Evolutionary conservation across 441 rosid genomes (phyloP).

Genomic region (Hypseocharis bilobata): DNA sequence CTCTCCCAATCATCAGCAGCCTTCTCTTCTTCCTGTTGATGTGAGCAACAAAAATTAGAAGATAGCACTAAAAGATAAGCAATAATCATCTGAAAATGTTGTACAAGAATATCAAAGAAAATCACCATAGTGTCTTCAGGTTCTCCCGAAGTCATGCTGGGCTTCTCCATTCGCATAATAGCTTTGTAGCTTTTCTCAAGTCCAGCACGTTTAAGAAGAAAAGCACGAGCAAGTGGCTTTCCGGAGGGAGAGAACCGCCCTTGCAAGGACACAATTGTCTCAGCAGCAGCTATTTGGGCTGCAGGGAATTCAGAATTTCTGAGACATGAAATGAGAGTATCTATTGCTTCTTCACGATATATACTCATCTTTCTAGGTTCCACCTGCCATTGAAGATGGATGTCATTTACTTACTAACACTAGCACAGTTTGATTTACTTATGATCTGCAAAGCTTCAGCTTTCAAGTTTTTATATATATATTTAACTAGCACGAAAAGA

Average conservation of each 20-base stretch:
- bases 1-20: slow-evolving; percentile 64
- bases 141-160: slow-evolving; percentile 31
- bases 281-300: slow-evolving; percentile 54
- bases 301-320: slow-evolving; percentile 42
- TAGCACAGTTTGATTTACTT: neutral
- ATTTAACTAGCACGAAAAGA: neutral
- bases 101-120: slow-evolving; percentile 4
- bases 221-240: slow-evolving; percentile 41
- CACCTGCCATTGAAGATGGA: slow-evolving; percentile 32
- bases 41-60: neutral
- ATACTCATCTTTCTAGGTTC: slow-evolving; percentile 73
- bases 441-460: too few species aligned
- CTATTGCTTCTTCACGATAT: slow-evolving; percentile 66
- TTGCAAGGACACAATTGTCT: slow-evolving; percentile 44
- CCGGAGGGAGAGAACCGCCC: slow-evolving; percentile 61
- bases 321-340: slow-evolving; percentile 52
- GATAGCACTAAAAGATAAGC: neutral
- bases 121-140: slow-evolving; percentile 42
- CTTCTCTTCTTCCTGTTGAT: slow-evolving; percentile 45
- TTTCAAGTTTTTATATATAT: too few species aligned
- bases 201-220: slow-evolving; percentile 55
- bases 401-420: neutral
- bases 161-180: slow-evolving; percentile 38
- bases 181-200: slow-evolving; percentile 37
- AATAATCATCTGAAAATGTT: neutral